Base-by-base conservation (phyloP, 2,329 filamentous ascomycete genomes). In the Alternaria sp. region DNA sequence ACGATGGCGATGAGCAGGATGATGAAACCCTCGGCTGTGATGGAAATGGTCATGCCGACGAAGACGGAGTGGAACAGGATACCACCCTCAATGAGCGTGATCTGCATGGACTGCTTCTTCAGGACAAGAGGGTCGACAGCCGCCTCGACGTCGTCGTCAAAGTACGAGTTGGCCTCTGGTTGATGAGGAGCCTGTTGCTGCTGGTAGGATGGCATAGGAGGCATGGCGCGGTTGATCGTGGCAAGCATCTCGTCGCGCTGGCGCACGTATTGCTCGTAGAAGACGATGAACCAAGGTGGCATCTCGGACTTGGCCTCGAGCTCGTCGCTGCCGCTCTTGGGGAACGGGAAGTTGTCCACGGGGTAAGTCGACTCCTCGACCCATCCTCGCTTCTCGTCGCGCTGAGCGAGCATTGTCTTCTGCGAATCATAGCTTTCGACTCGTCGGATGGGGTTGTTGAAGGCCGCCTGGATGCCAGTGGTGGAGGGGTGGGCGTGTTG, bases 21-120 rank as follows among this genome's bases (percentile, higher is more conserved):
- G 30, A 80, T 75, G 77, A 89, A 89, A 50, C 89, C 87, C 0
- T 83, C 76, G 23, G 86, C 84, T 0, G 85, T 83, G n/a, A 88
- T 87, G 9, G 86, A 88, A 10, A 90, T 80, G 57, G 87, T 89
- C 57, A 90, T 82, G 2, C 88, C 88, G 64, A 89, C 89, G 73
- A 90, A 88, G 53, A 89, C 84, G 4, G 85, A 87, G 79, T 90
- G 88, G 79, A 90, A 89, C 58, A 90, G 85, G 64, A 89, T 85
- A 64, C 88, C 87, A 69, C 84, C 89, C 74, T 89, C 88, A 23
- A 87, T 83, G 45, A 83, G 77, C 3, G 78, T 80, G 64, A 80
- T 80, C 41, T 80, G 77, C 60, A 80, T 63, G 14, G 77, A 79
- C 66, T 77, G 75, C 70, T 80, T 80, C 73, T 76, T 77, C 6